Evolutionary conservation across 164 flowering plant species (phyloP), one percentile per base, ranked within the genome.

Genomic region (Akebia trifoliata): DNA sequence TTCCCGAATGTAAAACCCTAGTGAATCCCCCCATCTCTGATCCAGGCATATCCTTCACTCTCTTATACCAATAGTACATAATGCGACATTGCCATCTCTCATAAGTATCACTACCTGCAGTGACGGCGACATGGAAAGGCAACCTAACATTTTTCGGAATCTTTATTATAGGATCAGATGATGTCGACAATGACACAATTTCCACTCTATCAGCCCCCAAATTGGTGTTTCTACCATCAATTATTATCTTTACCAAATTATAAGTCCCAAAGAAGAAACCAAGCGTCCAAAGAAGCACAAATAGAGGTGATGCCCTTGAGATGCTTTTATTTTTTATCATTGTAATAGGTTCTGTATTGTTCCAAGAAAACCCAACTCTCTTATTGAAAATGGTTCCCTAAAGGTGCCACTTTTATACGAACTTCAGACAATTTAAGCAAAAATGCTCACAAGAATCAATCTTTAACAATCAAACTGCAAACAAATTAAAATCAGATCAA

Each of bases 71-170:
- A n/a, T n/a, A n/a, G n/a, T n/a, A n/a, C n/a, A n/a, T n/a, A n/a
- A n/a, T n/a, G n/a, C n/a, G n/a, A n/a, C n/a, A n/a, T n/a, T n/a
- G n/a, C n/a, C n/a, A n/a, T n/a, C n/a, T n/a, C n/a, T n/a, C n/a
- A 38, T 90, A 90, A 29, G 86, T 77, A 47, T 85, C 79, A 70
- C 85, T 90, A 15, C 90, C 83, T 4, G 97, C 88, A n/a, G 97
- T 90, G 11, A 90, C 65, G 15, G 95, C 95, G 50, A 90, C 79
- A 68, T 90, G 97, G 63, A 77, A 86, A 4, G 59, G 81, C 44
- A 42, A 31, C 50, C 59, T 80, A 26, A 64, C 55, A 39, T 72
- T 38, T 49, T 62, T 58, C 37, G 90, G 95, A 83, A 75, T 83
- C 71, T 63, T 71, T 48, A 69, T 62, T 15, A 87, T 54, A 4